Base-by-base conservation (phyloP, 202 grass and related monocot species). In the Miscanthus sacchariflorus region DNA sequence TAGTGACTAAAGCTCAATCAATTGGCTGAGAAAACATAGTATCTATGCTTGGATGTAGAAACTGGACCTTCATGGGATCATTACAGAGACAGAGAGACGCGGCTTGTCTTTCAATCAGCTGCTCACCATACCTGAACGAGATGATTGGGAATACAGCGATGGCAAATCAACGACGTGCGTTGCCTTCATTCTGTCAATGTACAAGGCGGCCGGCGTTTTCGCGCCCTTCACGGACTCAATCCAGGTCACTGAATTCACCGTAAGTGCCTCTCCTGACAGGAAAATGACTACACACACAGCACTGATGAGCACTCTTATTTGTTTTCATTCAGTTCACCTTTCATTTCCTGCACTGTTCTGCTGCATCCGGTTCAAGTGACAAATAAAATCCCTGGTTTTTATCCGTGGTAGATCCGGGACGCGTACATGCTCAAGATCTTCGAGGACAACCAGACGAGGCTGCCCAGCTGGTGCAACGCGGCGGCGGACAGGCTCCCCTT, bases 71-170 rank as follows among this genome's bases (percentile, higher is more conserved):
- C 86, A 92, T 33, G 92, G 85, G 28, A 96, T 99, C 84, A 96
- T 99, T 21, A 70, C 75, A 1, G 96, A 99, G 89, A 95, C 96
- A 0, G 92, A 93, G 72, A 93, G 72, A 24, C 96, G 92, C 0
- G 96, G 96, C 72, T 89, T 99, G 96, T 88, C 86, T 45, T 99
- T 99, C 72, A 93, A 96, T 78, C 96, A 99, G 86, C 80, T 99
- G 88, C 92, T 99, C 52, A 91, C 92, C 63, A 91, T 96, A 61
- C 96, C 96, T 3, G 94, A 99, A 77, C 90, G 90, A 90, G 96
- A 99, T 33, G 96, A 99, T 28, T 99, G 94, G 96, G 88, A 91
- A 17, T 99, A 99, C 75, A 98, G 96, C 72, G 96, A 98, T 78
- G 96, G 96, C 45, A 98, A 95, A 87, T 98, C 96, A 4, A 98